A percentile compares a stretch with the other conserved stretches of the same genome.
Conservation (phyloP, 2,329 filamentous ascomycete genomes). For the Exophiala bonariae region DNA sequence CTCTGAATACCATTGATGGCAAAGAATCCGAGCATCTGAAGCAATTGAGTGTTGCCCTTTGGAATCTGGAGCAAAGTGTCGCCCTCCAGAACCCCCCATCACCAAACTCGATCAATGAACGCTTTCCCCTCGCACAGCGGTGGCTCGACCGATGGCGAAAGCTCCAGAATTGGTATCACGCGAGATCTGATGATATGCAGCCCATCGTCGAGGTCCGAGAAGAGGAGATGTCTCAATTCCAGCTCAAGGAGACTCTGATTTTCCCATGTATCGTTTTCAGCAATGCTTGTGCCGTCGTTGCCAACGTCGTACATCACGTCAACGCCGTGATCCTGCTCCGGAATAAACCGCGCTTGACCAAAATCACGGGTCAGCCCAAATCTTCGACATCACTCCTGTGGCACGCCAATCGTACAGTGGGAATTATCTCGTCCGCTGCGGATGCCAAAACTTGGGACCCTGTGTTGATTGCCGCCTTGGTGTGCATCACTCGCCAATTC, state of each 20-base stretch:
- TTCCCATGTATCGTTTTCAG: conserved; percentile 9
- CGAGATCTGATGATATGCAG: conserved; percentile 7
- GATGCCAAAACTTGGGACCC: not conserved
- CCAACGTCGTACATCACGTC: conserved; percentile 8
- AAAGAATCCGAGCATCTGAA: too few relatives aligned
- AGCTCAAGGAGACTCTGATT: too few relatives aligned
- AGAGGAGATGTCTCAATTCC: not conserved
- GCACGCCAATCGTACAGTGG: conserved; percentile 6
- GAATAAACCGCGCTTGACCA: conserved; percentile 6
- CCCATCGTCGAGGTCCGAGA: conserved; percentile 1
- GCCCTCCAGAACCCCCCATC: too few relatives aligned
- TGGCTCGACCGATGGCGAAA: conserved; percentile 10
- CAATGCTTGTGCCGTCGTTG: conserved; percentile 9
- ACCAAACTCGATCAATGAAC: too few relatives aligned
- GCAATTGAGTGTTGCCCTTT: too few relatives aligned
- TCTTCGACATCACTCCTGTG: conserved; percentile 4
- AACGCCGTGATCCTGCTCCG: conserved; percentile 4
- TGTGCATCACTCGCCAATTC: conserved; percentile 1
- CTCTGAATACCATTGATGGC: too few relatives aligned
- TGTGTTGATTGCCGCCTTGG: conserved; percentile 1
- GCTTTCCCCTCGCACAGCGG: too few relatives aligned
- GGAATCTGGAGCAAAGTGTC: too few relatives aligned
- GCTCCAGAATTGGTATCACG: conserved; percentile 3
- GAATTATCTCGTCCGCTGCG: not conserved
- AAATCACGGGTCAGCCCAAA: not conserved